These are phyloP conservation scores for Botrytis squamosa DNA, from an alignment of 2,329 filamentous ascomycete species.

Conservation along the genomic window DNA sequence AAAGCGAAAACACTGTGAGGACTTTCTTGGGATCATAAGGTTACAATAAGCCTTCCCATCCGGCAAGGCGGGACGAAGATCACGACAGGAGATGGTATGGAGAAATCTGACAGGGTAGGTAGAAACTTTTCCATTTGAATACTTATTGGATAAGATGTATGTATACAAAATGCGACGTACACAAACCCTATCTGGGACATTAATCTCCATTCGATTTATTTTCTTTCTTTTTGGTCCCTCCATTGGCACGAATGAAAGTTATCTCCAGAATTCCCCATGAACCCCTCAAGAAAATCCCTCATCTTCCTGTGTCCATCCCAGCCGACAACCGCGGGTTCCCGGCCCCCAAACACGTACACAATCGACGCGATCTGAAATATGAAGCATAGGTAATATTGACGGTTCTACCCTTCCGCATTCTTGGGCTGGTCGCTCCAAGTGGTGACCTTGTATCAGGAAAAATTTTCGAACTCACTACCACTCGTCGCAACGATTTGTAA, in stretches of 20 bases:
- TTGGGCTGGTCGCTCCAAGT: background rate
- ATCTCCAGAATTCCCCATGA: background rate
- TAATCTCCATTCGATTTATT: background rate
- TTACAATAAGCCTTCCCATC: slow-evolving; percentile 6
- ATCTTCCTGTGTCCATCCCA: background rate
- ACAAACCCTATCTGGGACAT: background rate
- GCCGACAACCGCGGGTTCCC: background rate
- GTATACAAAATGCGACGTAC: background rate
- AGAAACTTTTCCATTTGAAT: background rate
- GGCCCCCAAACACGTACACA: background rate
- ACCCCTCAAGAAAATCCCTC: background rate
- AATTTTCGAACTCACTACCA: background rate
- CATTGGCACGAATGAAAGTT: background rate
- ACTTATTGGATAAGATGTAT: background rate
- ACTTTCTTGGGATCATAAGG: slow-evolving; percentile 9
- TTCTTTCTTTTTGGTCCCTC: background rate
- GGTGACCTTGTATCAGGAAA: background rate
- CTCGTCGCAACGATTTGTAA: background rate
- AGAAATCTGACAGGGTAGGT: background rate
- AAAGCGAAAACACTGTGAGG: background rate
- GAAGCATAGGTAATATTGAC: background rate
- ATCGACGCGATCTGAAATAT: background rate
- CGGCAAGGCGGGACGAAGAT: slow-evolving; percentile 9
- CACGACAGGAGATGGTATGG: background rate
- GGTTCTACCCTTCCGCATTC: background rate